These are phyloP conservation scores for Silene coronaria DNA, from an alignment of 179 eudicot species.

Conservation along the genomic window DNA sequence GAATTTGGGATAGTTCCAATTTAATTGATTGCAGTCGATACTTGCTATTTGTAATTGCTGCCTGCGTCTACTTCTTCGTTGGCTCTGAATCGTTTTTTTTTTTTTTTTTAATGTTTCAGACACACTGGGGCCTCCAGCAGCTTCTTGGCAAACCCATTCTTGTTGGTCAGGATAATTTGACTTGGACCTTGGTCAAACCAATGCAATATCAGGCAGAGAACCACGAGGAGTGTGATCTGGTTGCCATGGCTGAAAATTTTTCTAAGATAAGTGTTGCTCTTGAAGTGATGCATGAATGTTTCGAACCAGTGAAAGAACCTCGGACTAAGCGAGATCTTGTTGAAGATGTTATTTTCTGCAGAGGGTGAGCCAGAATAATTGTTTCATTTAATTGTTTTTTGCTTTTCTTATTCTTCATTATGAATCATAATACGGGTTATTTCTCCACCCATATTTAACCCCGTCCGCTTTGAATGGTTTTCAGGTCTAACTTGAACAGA, in stretches of 20 bases:
- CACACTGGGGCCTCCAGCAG: conserved; percentile 55
- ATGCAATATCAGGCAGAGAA: conserved; percentile 26
- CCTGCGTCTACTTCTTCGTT: not conserved
- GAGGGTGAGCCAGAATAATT: conserved; percentile 44
- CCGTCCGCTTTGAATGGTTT: not conserved
- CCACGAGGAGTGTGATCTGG: conserved; percentile 33
- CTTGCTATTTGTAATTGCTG: not conserved
- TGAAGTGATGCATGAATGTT: conserved; percentile 91
- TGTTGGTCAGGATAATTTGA: conserved; percentile 49
- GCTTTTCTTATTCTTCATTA: not conserved
- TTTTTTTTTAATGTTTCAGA: conserved; percentile 39
- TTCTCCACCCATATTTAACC: not conserved
- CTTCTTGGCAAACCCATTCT: conserved; percentile 55
- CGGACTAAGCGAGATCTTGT: conserved; percentile 65
- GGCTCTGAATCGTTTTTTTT: conserved; percentile 15
- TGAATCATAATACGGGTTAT: not conserved
- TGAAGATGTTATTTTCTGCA: conserved; percentile 80
- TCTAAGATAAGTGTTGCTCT: conserved; percentile 79
- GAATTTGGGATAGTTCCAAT: not conserved
- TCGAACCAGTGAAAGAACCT: conserved; percentile 79
- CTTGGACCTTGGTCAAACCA: conserved; percentile 71
- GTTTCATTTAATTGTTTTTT: not conserved
- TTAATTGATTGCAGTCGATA: not conserved
- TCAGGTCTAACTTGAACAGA: conserved; percentile 78
- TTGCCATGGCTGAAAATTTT: conserved; percentile 42